Conservation (phyloP, 257 asterid genomes). For the Lycium barbarum region DNA sequence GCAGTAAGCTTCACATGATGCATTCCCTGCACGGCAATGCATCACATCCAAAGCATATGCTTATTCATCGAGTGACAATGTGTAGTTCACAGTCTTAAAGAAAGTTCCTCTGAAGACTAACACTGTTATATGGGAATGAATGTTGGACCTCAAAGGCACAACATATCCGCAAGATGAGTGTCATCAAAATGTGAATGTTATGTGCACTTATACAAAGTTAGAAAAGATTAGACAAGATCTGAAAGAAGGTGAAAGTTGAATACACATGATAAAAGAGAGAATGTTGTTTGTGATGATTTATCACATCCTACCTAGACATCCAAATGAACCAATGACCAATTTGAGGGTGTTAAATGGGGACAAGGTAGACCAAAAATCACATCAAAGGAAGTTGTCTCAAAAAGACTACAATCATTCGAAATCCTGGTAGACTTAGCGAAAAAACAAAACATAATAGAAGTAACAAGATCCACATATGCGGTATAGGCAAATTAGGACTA, state of each 20-base stretch:
- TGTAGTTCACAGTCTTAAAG: constrained; percentile 2
- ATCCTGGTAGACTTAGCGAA: not conserved
- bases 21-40: not conserved
- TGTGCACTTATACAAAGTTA: not conserved
- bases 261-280: not conserved
- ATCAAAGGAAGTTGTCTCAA: not conserved
- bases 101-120: not conserved
- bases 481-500: not conserved
- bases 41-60: not conserved
- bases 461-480: not conserved
- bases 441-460: not conserved
- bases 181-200: not conserved
- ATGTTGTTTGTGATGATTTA: not conserved
- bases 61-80: not conserved
- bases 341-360: not conserved
- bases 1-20: not conserved
- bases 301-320: not conserved
- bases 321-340: not conserved
- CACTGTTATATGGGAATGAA: not conserved
- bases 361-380: not conserved
- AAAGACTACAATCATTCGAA: not conserved
- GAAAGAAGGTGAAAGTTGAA: not conserved
- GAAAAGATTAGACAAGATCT: not conserved
- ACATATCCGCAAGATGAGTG: not conserved
- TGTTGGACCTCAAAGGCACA: not conserved